These are phyloP conservation scores for Monilinia vaccinii-corymbosi DNA, from an alignment of 2,329 filamentous ascomycete species.

Conservation along the genomic window DNA sequence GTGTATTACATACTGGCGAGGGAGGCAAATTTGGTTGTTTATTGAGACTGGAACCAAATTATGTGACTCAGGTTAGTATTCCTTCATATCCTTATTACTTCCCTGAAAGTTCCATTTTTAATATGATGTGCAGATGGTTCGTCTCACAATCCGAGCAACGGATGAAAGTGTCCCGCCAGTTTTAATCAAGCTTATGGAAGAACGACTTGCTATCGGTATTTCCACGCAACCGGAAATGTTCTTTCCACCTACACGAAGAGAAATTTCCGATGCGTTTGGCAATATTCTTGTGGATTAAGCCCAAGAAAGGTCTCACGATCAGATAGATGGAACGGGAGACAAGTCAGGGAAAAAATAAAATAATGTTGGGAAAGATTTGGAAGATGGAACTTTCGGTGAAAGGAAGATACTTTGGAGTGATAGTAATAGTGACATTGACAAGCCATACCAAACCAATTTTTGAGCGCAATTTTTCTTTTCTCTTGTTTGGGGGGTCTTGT, in stretches of 20 bases:
- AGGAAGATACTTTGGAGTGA: background rate
- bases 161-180: slow-evolving; percentile 79
- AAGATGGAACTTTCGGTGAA: background rate
- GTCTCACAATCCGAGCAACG: slow-evolving; percentile 85
- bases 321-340: background rate
- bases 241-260: slow-evolving; percentile 22
- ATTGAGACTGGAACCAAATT: slow-evolving; percentile 90
- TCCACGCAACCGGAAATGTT: slow-evolving; percentile 19
- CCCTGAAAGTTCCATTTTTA: background rate
- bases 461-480: background rate
- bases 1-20: slow-evolving; percentile 72
- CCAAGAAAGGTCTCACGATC: background rate
- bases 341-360: background rate
- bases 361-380: background rate
- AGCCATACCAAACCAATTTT: background rate
- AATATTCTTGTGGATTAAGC: slow-evolving; percentile 23
- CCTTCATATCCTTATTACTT: background rate
- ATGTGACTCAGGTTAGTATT: slow-evolving; percentile 69
- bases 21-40: slow-evolving; percentile 91
- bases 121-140: slow-evolving; percentile 64
- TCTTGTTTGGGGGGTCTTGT: background rate
- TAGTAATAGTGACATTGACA: background rate
- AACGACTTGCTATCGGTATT: slow-evolving; percentile 54
- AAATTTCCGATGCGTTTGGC: slow-evolving; percentile 28
- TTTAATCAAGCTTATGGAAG: slow-evolving; percentile 79